phyloP scores from a whole-genome alignment of 106 monocot species.

The Iris macrosiphon region DNA sequence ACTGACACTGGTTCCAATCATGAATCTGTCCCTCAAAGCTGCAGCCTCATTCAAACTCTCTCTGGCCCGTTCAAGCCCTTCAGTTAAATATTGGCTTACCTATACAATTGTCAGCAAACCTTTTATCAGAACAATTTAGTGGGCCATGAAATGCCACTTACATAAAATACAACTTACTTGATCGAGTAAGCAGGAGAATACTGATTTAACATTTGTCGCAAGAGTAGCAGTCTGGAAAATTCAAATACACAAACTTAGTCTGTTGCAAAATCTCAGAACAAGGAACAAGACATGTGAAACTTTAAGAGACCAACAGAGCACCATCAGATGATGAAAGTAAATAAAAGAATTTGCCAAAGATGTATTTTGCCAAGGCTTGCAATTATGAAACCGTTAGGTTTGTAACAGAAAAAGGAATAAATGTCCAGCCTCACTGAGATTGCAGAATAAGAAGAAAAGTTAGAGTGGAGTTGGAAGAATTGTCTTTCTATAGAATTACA shows the following conservation, averaged over 20 bases:
- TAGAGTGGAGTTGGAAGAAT: too few relatives aligned
- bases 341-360: too few relatives aligned
- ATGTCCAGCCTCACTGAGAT: too few relatives aligned
- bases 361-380: too few relatives aligned
- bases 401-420: too few relatives aligned
- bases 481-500: too few relatives aligned
- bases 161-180: conserved; percentile 64
- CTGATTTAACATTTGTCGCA: conserved; percentile 74
- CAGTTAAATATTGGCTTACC: conserved; percentile 94
- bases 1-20: conserved; percentile 89
- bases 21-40: conserved; percentile 77
- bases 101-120: conserved; percentile 15
- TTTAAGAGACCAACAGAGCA: too few relatives aligned
- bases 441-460: too few relatives aligned
- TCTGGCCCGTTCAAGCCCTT: conserved; percentile 85
- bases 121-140: conserved; percentile 4
- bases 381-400: too few relatives aligned
- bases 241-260: not conserved
- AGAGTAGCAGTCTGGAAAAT: conserved; percentile 65
- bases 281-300: too few relatives aligned
- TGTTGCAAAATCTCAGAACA: not conserved
- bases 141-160: not conserved
- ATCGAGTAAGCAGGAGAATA: conserved; percentile 93
- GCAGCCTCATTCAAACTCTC: conserved; percentile 97
- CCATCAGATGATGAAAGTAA: too few relatives aligned